Evolutionary conservation across 2,329 filamentous ascomycete species (phyloP).

Genomic region (Hypoxylon sp.): DNA sequence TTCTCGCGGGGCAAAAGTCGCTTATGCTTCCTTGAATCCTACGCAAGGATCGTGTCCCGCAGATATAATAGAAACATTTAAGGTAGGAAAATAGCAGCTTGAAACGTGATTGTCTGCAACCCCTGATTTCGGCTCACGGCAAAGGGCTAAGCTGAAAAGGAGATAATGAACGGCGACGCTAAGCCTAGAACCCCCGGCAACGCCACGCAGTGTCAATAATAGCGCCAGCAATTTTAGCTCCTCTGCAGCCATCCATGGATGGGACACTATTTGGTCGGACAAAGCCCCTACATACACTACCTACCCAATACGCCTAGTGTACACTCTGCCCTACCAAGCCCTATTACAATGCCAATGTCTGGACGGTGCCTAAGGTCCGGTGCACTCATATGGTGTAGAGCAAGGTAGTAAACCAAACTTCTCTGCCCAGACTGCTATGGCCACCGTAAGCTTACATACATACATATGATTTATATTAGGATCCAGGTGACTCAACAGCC

Average conservation of each 20-base stretch:
- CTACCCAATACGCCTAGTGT: not conserved
- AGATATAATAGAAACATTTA: constrained; percentile 26
- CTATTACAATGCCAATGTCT: not conserved
- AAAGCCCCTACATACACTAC: not conserved
- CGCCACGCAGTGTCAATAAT: constrained; percentile 1
- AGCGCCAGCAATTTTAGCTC: not conserved
- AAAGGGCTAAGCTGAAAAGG: constrained; percentile 3
- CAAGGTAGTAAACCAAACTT: not conserved
- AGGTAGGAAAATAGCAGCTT: constrained; percentile 12
- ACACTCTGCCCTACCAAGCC: not conserved
- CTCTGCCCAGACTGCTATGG: not conserved
- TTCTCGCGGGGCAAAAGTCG: not conserved
- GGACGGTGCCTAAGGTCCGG: no score
- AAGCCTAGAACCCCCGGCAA: not conserved
- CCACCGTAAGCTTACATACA: not conserved
- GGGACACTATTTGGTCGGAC: not conserved
- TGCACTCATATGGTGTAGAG: no score
- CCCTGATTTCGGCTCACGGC: constrained; percentile 23
- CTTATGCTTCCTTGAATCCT: constrained; percentile 4
- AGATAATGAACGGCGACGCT: not conserved
- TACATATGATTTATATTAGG: not conserved
- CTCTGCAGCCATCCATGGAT: no score
- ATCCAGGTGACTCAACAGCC: not conserved
- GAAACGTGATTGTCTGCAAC: constrained; percentile 24
- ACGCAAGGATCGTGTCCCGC: constrained; percentile 7